Evolutionary conservation across 345 rosid species (phyloP).

Genomic region (Eutrema japonicum): DNA sequence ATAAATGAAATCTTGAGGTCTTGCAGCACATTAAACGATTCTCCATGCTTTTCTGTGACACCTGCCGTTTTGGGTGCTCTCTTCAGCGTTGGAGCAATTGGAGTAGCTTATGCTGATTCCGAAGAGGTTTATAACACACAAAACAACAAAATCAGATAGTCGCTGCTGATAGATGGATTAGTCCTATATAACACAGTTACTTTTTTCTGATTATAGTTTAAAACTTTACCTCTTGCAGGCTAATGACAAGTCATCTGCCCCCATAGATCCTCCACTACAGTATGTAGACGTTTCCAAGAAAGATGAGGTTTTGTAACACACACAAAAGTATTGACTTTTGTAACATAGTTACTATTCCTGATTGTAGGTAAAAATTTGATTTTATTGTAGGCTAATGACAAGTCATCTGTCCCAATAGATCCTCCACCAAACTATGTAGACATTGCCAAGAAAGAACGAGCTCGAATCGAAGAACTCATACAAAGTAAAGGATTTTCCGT

Average conservation of each 20-base stretch:
- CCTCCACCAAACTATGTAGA: slow-evolving; percentile 55
- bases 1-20: slow-evolving; percentile 32
- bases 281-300: slow-evolving; percentile 62
- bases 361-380: slow-evolving; percentile 20
- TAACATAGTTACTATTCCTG: not conserved
- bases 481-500: slow-evolving; percentile 51
- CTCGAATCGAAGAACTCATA: slow-evolving; percentile 64
- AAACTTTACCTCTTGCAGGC: slow-evolving; percentile 13
- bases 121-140: slow-evolving; percentile 54
- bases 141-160: not conserved
- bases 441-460: slow-evolving; percentile 73
- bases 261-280: slow-evolving; percentile 53
- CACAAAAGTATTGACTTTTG: not conserved
- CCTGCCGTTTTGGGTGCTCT: slow-evolving; percentile 62
- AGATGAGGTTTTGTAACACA: slow-evolving; percentile 41
- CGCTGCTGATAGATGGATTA: no score
- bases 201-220: not conserved
- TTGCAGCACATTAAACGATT: slow-evolving; percentile 30
- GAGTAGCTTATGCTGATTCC: slow-evolving; percentile 69
- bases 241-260: slow-evolving; percentile 48
- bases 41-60: slow-evolving; percentile 32
- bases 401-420: slow-evolving; percentile 52
- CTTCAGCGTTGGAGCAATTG: slow-evolving; percentile 57
- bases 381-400: slow-evolving; percentile 47
- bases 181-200: not conserved